Base-by-base conservation (phyloP, 176 grass and related monocot genomes). In the Musa schizocarpa region DNA sequence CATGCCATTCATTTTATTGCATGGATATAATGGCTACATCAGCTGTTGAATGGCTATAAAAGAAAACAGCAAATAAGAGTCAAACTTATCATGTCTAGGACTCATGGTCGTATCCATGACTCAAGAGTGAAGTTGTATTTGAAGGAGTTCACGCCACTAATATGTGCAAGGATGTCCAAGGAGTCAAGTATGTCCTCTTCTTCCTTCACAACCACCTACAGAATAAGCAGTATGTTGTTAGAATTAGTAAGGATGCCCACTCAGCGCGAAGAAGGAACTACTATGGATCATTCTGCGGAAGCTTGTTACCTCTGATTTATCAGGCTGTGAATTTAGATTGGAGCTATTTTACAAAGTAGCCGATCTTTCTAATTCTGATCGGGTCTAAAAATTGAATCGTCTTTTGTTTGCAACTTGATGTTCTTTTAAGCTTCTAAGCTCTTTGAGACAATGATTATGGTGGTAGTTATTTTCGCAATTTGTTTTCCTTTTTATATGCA, bases 161-260 rank as follows among this genome's bases (percentile, higher is more conserved):
- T 82, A 72, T 90, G 90, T 69, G 83, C 83, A 63, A 90, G 59
- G 72, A 90, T 88, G 68, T 90, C 76, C 8, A 83, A 85, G 2
- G 82, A 85, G 63, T 85, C 87, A 54, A 92, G 71, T 63, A 87
- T 79, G 61, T 89, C 88, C 78, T 89, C 90, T 78, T 75, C 75
- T 88, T 81, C 94, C 75, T 98, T 89, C 76, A 87, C 85, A 27
- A 9, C 53, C 24, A 49, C 81, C 90, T 98, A 82, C 29, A 83
- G 82, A 84, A 54, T 74, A 3, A 65, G 63, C 63, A 26, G 63
- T 11, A 13, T 0, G 63, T 14, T 65, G 25, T 9, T 13, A 53
- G 21, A 29, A 13, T 72, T 8, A 80, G 20, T 55, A 73, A 57
- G 2, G 16, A 23, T 22, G 58, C 21, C 67, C n/a, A 1, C 72